phyloP scores from a whole-genome alignment of 2,329 filamentous ascomycete species.

The Fusarium sp. region DNA sequence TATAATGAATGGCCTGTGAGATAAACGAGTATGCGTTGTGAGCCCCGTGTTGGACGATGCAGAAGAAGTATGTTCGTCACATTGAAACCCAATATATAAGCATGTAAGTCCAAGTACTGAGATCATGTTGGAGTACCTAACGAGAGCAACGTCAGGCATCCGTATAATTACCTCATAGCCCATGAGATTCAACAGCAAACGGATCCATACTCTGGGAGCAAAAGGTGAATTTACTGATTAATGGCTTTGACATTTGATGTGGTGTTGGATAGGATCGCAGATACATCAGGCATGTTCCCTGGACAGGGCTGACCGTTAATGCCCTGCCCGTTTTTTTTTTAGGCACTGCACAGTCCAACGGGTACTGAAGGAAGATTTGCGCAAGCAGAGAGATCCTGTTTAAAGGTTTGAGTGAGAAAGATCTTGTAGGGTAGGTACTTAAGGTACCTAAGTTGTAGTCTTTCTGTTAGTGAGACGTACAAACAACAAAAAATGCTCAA shows the following conservation, averaged over 20 bases:
- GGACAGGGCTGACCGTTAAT: constrained; percentile 18
- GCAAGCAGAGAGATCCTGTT: background rate
- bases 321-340: constrained; percentile 6
- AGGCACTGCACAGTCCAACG: constrained; percentile 24
- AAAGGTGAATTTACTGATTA: background rate
- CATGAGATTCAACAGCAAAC: constrained; percentile 7
- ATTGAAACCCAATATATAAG: constrained; percentile 16
- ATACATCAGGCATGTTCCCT: constrained; percentile 18
- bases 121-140: background rate
- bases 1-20: no score
- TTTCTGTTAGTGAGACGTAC: constrained; percentile 7
- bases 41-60: background rate
- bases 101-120: background rate
- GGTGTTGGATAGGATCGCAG: constrained; percentile 8
- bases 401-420: background rate
- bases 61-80: background rate
- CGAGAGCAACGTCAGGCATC: background rate
- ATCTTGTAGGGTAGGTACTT: background rate
- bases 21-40: background rate
- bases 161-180: constrained; percentile 1
- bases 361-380: background rate
- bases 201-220: background rate
- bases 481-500: constrained; percentile 6
- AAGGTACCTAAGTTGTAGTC: no score
- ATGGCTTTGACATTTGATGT: constrained; percentile 1